Evolutionary conservation across 768 basidiomycete species (phyloP), one percentile per base, ranked within the genome.

Genomic region (Chalciporus sphaerocephalus): DNA sequence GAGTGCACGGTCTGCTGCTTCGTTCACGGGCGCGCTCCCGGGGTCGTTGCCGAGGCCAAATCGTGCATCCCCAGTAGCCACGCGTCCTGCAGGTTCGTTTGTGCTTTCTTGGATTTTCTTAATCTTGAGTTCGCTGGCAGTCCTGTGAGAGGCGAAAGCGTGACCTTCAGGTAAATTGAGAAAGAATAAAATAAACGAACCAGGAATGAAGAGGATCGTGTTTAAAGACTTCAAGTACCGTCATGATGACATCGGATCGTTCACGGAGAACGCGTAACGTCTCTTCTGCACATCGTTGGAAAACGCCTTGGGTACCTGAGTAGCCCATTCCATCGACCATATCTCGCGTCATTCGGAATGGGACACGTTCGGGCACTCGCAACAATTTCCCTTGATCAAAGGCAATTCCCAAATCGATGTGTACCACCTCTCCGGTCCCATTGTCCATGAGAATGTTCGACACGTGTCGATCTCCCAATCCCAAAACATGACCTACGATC

Each of bases 341-440:
- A 61, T 99, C 92, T 30, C 80, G 76, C 0, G 96, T 98, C 72
- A 98, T 79, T 17, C 95, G 83, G 76, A 99, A 98, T 0, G 95
- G 96, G 0, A 98, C 92, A 18, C 75, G 76, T 64, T 99, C 95
- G 0, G 94, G 92, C 20, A 92, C 72, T 0, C 67, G 70, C 2
- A 98, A 72, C 6, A 79, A 69, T 58, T 85, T 87, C 4, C 95
- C 95, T 91, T 92, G 91, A 49, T 96, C 96, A 65, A 99, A 98
- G 0, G 93, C 92, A 48, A 98, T 92, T 1, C 95, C 95, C 1
- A 98, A 73, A 65, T 99, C 95, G 42, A 99, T 99, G 62, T 96
- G 93, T 6, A 98, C 83, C 36, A 94, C 74, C 59, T 98, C 92
- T 13, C 95, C 95, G 8, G 79, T 83, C 21, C 64, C 64, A 38